Percentiles rank a stretch among this genome's conserved stretches.
Conservation (phyloP, 176 grass and related monocot species). For the Bolboschoenus planiculmis region DNA sequence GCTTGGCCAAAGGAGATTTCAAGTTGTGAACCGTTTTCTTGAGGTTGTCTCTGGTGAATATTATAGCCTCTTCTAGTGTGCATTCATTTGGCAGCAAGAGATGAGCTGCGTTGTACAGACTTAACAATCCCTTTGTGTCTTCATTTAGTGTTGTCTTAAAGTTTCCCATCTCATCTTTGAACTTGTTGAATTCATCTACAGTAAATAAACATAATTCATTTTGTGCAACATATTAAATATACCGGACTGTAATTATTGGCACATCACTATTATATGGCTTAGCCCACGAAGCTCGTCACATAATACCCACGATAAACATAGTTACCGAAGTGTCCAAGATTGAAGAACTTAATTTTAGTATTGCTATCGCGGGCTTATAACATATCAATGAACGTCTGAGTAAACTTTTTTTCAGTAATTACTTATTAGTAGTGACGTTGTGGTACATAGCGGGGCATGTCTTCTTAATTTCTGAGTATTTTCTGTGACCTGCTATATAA, state of each 20-base stretch:
- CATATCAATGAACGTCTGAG: no score
- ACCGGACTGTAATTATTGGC: not conserved
- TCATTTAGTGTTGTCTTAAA: not conserved
- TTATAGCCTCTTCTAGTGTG: slow-evolving; percentile 17
- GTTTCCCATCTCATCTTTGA: slow-evolving; percentile 12
- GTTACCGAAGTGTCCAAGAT: no score
- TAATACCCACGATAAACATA: no score
- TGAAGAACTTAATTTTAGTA: not conserved
- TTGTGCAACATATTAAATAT: not conserved
- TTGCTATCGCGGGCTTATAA: no score
- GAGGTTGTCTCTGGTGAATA: not conserved
- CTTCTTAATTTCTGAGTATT: no score
- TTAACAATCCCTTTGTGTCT: slow-evolving; percentile 8
- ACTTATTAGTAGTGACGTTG: no score
- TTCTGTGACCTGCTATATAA: no score
- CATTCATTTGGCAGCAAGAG: slow-evolving; percentile 17
- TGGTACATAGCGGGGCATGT: no score
- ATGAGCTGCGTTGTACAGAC: slow-evolving; percentile 34
- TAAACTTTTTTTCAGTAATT: no score
- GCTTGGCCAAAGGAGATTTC: not conserved
- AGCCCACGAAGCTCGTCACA: no score
- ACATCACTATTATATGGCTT: no score
- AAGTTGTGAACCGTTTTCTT: not conserved
- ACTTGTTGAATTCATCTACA: slow-evolving; percentile 37
- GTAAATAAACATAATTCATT: not conserved